phyloP scores from a whole-genome alignment of 2,329 filamentous ascomycete genomes.

The Colletotrichum scovillei region DNA sequence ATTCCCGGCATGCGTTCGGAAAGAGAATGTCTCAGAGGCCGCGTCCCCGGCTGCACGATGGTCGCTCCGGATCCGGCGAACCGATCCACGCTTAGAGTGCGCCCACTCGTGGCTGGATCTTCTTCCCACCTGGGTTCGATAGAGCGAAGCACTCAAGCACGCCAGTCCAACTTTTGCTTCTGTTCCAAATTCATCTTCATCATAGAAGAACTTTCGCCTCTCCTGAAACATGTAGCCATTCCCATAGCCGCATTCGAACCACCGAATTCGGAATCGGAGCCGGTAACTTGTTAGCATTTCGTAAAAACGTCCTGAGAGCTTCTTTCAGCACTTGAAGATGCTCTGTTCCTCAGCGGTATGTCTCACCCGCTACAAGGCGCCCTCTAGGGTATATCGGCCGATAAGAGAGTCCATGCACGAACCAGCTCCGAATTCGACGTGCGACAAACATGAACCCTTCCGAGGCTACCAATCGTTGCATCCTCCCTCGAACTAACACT shows the following conservation, averaged over 20 bases:
- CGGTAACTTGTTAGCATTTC: not conserved
- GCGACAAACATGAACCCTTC: too few species aligned
- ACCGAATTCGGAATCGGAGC: not conserved
- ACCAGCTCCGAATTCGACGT: too few species aligned
- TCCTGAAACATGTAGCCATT: not conserved
- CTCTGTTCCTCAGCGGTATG: not conserved
- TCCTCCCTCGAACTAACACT: too few species aligned
- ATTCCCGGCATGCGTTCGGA: constrained; percentile 4
- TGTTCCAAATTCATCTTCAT: not conserved
- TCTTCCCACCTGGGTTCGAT: too few species aligned
- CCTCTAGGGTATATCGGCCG: too few species aligned
- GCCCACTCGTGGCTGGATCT: not conserved
- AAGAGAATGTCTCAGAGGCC: constrained; percentile 6
- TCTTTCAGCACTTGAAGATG: not conserved
- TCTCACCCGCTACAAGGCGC: not conserved
- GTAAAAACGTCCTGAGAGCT: not conserved
- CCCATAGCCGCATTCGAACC: not conserved
- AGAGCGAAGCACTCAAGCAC: too few species aligned
- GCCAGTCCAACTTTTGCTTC: too few species aligned
- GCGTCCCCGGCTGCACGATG: not conserved
- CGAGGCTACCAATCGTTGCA: too few species aligned
- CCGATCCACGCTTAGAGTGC: not conserved
- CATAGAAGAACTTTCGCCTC: too few species aligned
- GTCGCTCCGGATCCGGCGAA: constrained; percentile 18
- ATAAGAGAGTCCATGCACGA: too few species aligned